A percentile compares a stretch with the other conserved stretches of the same genome.
Conservation (phyloP, 2,329 filamentous ascomycete species). For the Aspergillus fumigatiaffinis region DNA sequence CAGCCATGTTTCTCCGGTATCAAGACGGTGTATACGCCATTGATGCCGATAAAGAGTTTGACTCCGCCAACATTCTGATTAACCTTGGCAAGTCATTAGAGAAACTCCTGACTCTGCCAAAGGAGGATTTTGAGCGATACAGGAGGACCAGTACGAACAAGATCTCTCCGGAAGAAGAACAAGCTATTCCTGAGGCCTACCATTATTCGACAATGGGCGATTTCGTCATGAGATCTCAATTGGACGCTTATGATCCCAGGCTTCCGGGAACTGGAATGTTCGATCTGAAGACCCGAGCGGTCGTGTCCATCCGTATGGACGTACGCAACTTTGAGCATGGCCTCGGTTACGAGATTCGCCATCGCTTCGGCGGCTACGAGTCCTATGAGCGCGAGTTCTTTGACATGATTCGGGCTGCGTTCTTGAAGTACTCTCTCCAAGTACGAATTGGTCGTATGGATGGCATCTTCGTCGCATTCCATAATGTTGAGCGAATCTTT, state of each 20-base stretch:
- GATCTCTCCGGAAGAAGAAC: conserved; percentile 64
- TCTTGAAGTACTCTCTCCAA: conserved; percentile 95
- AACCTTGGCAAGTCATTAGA: conserved; percentile 96
- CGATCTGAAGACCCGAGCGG: conserved; percentile 91
- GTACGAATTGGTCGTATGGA: conserved; percentile 98
- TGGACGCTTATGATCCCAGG: conserved; percentile 83
- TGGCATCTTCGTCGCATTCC: conserved; percentile 93
- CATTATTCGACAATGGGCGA: conserved; percentile 85
- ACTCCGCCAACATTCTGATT: conserved; percentile 78
- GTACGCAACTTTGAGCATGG: conserved; percentile 67
- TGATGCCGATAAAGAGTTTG: conserved; percentile 91
- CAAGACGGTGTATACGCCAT: conserved; percentile 88
- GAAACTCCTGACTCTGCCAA: conserved; percentile 81
- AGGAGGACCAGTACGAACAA: conserved; percentile 64
- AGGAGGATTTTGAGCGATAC: conserved; percentile 81
- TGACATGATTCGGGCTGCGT: conserved; percentile 91
- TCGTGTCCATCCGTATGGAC: conserved; percentile 89
- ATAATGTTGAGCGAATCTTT: conserved; percentile 93
- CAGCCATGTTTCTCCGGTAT: conserved; percentile 76
- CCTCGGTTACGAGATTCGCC: conserved; percentile 79
- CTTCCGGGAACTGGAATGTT: conserved; percentile 91
- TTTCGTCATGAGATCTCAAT: conserved; percentile 90
- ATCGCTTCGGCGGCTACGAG: conserved; percentile 72
- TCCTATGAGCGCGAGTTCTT: conserved; percentile 95
- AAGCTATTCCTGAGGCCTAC: conserved; percentile 69